Evolutionary conservation across 192 early-diverging fungal species (phyloP), one percentile per base, ranked within the genome.

Genomic region (Gryganskiella cystojenkinii): DNA sequence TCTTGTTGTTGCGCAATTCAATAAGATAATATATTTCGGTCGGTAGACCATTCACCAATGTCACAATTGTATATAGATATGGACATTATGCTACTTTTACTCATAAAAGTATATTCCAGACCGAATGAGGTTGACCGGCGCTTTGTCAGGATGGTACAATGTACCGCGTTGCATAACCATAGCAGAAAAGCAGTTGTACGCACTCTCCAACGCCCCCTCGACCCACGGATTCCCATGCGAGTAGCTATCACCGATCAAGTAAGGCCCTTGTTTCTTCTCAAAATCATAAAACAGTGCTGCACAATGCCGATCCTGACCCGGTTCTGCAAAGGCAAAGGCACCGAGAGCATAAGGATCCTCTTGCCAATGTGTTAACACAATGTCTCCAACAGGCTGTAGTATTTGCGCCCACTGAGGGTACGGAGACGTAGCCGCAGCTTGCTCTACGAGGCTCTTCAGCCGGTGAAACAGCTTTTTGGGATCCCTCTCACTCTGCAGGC

Each of bases 321-420:
- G 56, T 42, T 58, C 37, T 22, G 56, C 35, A 42, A 58, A 58
- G n/a, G 35, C n/a, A 58, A 58, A 58, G 22, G 56, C 56, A 14
- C 56, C 35, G 17, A 42, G 56, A 25, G 56, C 40, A 58, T 42
- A 58, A n/a, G 35, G 56, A 58, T 58, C 56, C 37, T 58, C 56
- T 44, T 58, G 56, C 56, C 56, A 58, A 53, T 53, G 56, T 58
- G 56, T 58, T 24, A 58, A 42, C 56, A 58, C 56, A 58, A 58
- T 58, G 3, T 58, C 56, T 42, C 40, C 35, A 11, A 58, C 56
- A 11, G 34, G 56, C 7, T 30, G 35, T 22, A 58, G 56, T n/a
- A 58, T 44, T 42, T 58, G 22, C 22, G 35, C 56, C 56, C 56
- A 58, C 2, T 58, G 56, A n/a, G 35, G 56, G 10, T 42, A 58